These are phyloP conservation scores for Sarocladium oryzae DNA, from an alignment of 2,329 filamentous ascomycete genomes.

Conservation along the genomic window DNA sequence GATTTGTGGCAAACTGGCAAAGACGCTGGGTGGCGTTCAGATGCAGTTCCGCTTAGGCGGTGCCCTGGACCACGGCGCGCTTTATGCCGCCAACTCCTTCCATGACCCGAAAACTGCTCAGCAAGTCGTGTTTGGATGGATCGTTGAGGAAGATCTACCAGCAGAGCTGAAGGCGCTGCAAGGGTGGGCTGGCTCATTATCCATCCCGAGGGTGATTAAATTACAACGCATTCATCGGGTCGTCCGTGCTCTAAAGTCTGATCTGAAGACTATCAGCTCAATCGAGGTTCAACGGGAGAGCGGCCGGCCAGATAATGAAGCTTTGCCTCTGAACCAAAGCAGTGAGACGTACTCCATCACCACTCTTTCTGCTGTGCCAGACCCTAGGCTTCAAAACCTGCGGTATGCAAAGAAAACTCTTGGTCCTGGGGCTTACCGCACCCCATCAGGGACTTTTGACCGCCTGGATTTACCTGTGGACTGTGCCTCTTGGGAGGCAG, in stretches of 20 bases:
- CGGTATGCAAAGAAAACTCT: not conserved
- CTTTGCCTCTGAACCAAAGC: not conserved
- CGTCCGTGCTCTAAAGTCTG: not conserved
- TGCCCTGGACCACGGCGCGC: not conserved
- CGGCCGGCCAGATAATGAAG: not conserved
- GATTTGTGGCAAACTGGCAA: not conserved
- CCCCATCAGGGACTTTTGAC: not conserved
- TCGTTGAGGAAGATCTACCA: not conserved
- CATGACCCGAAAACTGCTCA: not conserved
- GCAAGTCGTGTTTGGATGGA: not conserved
- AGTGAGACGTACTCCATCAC: not conserved
- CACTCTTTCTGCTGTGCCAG: not conserved
- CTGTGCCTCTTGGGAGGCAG: not conserved
- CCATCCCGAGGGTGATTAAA: not conserved
- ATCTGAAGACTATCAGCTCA: not conserved
- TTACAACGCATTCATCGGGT: not conserved
- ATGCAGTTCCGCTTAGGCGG: not conserved
- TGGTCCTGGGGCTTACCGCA: not conserved
- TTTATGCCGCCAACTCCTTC: conserved; percentile 4
- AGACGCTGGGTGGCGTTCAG: not conserved
- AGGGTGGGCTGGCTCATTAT: not conserved
- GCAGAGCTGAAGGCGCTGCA: not conserved
- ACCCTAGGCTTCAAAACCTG: not conserved
- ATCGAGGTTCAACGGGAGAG: not conserved
- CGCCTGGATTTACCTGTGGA: not conserved